Evolutionary conservation across 768 basidiomycete genomes (phyloP).

Genomic region (Albatrellus ellisii): DNA sequence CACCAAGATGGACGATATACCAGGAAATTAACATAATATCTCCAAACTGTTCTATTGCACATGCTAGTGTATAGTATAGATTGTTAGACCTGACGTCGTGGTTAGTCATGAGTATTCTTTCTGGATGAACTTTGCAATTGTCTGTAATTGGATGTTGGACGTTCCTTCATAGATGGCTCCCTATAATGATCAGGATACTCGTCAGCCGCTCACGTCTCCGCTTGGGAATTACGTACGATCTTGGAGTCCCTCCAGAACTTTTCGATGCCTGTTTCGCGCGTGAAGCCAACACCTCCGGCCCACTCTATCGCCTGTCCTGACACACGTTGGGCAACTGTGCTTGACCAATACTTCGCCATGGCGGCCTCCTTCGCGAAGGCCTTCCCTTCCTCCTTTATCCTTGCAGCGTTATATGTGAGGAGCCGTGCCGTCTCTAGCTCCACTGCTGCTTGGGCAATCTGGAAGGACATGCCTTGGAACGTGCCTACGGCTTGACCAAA

Average conservation of each 20-base stretch:
- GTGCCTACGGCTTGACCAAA: slow-evolving; percentile 90
- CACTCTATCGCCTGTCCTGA: slow-evolving; percentile 90
- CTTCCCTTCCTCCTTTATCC: slow-evolving; percentile 84
- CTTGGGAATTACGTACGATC: slow-evolving; percentile 47
- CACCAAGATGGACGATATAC: not conserved
- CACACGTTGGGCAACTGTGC: slow-evolving; percentile 80
- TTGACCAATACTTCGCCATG: slow-evolving; percentile 94
- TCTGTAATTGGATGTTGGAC: slow-evolving; percentile 96
- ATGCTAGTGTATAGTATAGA: not conserved
- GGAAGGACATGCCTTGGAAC: slow-evolving; percentile 94
- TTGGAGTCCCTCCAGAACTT: slow-evolving; percentile 97
- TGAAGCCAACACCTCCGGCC: slow-evolving; percentile 90
- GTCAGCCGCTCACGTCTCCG: not conserved
- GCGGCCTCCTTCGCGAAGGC: slow-evolving; percentile 89
- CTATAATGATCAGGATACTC: slow-evolving; percentile 25
- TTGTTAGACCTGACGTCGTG: not conserved
- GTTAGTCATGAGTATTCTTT: slow-evolving; percentile 61
- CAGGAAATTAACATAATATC: not conserved
- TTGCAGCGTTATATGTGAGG: slow-evolving; percentile 92
- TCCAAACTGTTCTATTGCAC: not conserved
- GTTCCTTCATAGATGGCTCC: slow-evolving; percentile 92
- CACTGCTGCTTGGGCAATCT: slow-evolving; percentile 81
- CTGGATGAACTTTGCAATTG: slow-evolving; percentile 86
- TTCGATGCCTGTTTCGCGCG: slow-evolving; percentile 89
- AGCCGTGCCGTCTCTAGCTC: slow-evolving; percentile 86